Conservation (phyloP, 441 rosid genomes). For the Pelargonium cotyledonis region DNA sequence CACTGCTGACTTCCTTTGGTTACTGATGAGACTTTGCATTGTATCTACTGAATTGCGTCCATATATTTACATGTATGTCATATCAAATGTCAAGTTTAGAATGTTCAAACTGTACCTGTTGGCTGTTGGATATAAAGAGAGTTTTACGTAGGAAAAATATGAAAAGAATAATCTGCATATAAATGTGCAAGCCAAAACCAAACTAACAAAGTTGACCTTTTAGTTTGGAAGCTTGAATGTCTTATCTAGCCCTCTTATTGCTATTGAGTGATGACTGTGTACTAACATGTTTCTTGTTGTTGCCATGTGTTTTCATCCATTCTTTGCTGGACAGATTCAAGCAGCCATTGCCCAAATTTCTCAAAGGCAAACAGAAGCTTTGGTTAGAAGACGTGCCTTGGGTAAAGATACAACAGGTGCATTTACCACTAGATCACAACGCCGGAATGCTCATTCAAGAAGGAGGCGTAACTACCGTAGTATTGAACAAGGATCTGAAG, state of each 20-base stretch:
- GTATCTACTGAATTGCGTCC: too few relatives aligned
- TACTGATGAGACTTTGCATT: too few relatives aligned
- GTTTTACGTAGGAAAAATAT: too few relatives aligned
- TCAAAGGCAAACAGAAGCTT: constrained; percentile 57
- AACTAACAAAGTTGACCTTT: too few relatives aligned
- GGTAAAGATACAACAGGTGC: constrained; percentile 45
- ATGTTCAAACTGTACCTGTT: too few relatives aligned
- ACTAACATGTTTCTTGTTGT: constrained; percentile 10
- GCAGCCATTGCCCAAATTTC: constrained; percentile 62
- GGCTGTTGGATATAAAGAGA: too few relatives aligned
- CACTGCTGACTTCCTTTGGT: too few relatives aligned
- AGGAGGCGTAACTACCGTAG: constrained; percentile 41
- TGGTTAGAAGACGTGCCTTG: constrained; percentile 42
- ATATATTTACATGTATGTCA: too few relatives aligned
- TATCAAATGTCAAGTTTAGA: too few relatives aligned
- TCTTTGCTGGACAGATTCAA: constrained; percentile 52
- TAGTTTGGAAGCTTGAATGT: too few relatives aligned
- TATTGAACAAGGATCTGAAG: constrained; percentile 44
- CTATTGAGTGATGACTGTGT: not conserved
- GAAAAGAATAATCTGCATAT: too few relatives aligned
- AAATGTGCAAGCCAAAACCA: too few relatives aligned
- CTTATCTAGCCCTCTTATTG: not conserved
- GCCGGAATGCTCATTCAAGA: constrained; percentile 36
- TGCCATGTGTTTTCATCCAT: constrained; percentile 15
- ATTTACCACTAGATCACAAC: constrained; percentile 36